Evolutionary conservation across 805 yeast species (phyloP), one percentile per base, ranked within the genome.

Genomic region (Dipodascopsis uninucleata): DNA sequence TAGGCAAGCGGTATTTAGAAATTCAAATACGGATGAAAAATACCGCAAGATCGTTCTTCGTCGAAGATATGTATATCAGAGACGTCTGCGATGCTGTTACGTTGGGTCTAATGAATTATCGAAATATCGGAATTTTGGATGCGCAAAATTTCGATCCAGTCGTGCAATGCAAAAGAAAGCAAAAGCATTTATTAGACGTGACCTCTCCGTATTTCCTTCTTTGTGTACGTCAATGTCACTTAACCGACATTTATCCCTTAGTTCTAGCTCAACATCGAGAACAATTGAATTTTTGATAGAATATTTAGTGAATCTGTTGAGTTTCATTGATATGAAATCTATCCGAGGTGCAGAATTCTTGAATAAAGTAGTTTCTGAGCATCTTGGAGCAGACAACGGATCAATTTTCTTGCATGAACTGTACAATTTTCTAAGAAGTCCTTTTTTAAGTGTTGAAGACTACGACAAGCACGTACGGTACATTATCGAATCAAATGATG

Each of bases 141-240:
- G 24, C 42, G 16, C 43, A 9, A n/a, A 22, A 14, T 24, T 23
- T 10, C 18, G 31, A 12, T 28, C 34, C 32, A 8, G 31, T 39
- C 5, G 28, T 25, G 17, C n/a, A n/a, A n/a, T 38, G 32, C 43
- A 36, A 17, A 25, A 39, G 4, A 39, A 43, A 7, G 43, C 44
- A 5, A 29, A 40, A 12, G 34, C 48, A 7, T 49, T 49, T 21
- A 42, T 45, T n/a, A 39, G 54, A 7, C 47, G 54, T 9, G 54
- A 49, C 17, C 35, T 49, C 6, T 18, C 43, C 2, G 47, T 37
- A 4, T 49, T 49, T 29, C 54, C 54, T 14, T 42, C 47, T 23
- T 29, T 49, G 23, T 22, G 25, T 16, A 43, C 17, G n/a, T 22
- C 4, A 8, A 20, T 12, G 33, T 10, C 9, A 9, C 16, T 22